These are phyloP conservation scores for Daldinia grandis DNA, from an alignment of 495 filamentous ascomycete genomes.

Conservation along the genomic window DNA sequence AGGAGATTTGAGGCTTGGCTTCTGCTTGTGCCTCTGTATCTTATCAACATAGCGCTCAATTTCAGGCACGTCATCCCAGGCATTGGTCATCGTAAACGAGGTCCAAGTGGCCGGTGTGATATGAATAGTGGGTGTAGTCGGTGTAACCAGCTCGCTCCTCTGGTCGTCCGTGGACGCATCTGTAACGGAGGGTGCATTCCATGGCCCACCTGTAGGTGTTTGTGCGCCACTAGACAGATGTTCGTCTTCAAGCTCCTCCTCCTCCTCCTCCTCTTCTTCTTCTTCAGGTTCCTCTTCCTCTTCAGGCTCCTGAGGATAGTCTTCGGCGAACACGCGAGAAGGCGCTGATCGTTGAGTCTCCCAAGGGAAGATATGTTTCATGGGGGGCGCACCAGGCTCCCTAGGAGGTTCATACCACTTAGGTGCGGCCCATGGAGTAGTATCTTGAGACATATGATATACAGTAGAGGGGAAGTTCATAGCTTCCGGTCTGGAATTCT, in stretches of 20 bases:
- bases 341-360: slow-evolving; percentile 70
- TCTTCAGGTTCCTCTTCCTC: slow-evolving; percentile 25
- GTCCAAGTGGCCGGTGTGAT: slow-evolving; percentile 65
- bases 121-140: slow-evolving; percentile 56
- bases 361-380: slow-evolving; percentile 83
- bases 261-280: background rate
- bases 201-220: slow-evolving; percentile 32
- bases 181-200: slow-evolving; percentile 49
- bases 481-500: slow-evolving; percentile 79
- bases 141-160: slow-evolving; percentile 55
- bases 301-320: slow-evolving; percentile 21
- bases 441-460: slow-evolving; percentile 80
- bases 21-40: slow-evolving; percentile 70
- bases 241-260: background rate
- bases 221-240: background rate
- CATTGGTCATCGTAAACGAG: slow-evolving; percentile 73
- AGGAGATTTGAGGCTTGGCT: slow-evolving; percentile 53
- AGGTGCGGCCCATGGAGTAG: slow-evolving; percentile 76
- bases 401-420: slow-evolving; percentile 85
- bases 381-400: slow-evolving; percentile 58
- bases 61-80: slow-evolving; percentile 86
- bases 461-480: slow-evolving; percentile 73
- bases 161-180: slow-evolving; percentile 47
- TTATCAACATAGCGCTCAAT: slow-evolving; percentile 82
- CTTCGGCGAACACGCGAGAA: slow-evolving; percentile 73